Evolutionary conservation across 1,139 yeast species (phyloP).

Genomic region (Hyphopichia burtonii): DNA sequence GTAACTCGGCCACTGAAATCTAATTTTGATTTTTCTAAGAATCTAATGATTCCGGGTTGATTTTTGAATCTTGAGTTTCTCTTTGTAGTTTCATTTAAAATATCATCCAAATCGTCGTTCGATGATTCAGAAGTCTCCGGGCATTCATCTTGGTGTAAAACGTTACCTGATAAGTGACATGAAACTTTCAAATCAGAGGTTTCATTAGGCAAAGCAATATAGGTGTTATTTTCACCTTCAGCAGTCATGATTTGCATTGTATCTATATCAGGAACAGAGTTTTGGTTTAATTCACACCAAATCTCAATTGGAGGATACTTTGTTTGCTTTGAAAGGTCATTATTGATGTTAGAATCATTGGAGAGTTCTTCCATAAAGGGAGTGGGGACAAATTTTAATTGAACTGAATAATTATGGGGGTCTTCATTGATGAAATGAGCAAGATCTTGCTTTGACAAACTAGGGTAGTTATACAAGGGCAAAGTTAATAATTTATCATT

Average conservation of each 20-base stretch:
- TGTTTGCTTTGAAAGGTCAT: conserved; percentile 11
- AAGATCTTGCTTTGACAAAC: conserved; percentile 18
- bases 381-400: conserved; percentile 51
- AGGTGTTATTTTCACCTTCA: conserved; percentile 45
- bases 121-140: conserved; percentile 4
- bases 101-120: conserved; percentile 8
- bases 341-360: not conserved
- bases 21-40: conserved; percentile 36
- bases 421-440: conserved; percentile 24
- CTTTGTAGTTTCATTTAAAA: conserved; percentile 29
- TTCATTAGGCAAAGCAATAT: conserved; percentile 39
- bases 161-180: conserved; percentile 38
- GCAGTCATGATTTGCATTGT: conserved; percentile 45
- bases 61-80: conserved; percentile 26
- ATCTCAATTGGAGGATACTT: conserved; percentile 54
- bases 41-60: conserved; percentile 51
- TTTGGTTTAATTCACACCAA: conserved; percentile 46
- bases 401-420: conserved; percentile 40
- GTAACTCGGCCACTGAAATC: conserved; percentile 38
- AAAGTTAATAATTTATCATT: conserved; percentile 39
- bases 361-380: conserved; percentile 22
- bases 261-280: conserved; percentile 37
- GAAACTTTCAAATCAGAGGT: conserved; percentile 47
- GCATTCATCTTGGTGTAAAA: conserved; percentile 16
- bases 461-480: conserved; percentile 20